Conservation (phyloP, 2,329 filamentous ascomycete genomes). For the Cytospora chrysosperma region DNA sequence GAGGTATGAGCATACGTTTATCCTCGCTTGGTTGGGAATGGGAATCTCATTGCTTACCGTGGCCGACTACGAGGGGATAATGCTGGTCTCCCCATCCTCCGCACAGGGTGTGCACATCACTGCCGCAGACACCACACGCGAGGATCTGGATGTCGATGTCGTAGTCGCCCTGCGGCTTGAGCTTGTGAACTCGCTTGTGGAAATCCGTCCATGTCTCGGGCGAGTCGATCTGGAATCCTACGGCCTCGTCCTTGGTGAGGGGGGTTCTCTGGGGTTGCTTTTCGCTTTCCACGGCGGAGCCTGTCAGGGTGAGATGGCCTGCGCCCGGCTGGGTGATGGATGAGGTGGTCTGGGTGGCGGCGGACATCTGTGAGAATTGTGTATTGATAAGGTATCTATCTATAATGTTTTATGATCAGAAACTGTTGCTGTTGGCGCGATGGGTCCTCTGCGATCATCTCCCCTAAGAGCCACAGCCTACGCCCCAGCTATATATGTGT, state of each 20-base stretch:
- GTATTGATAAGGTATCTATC: background rate
- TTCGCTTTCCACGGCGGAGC: background rate
- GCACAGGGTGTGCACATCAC: constrained; percentile 68
- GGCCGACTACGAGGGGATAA: constrained; percentile 66
- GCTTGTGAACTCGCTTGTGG: constrained; percentile 72
- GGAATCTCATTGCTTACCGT: constrained; percentile 46
- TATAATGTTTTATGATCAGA: background rate
- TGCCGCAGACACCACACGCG: constrained; percentile 73
- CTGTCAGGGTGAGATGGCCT: background rate
- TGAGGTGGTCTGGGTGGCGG: constrained; percentile 6
- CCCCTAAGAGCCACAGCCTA: background rate
- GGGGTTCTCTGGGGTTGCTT: background rate
- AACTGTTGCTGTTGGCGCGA: background rate
- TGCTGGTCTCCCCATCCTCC: constrained; percentile 66
- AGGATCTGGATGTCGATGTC: constrained; percentile 88
- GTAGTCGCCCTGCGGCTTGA: constrained; percentile 83
- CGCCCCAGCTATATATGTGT: background rate
- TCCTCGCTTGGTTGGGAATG: no score
- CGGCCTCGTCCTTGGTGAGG: constrained; percentile 15
- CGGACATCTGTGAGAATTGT: background rate
- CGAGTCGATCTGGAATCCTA: constrained; percentile 58
- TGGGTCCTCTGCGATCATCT: background rate
- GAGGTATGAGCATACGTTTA: no score
- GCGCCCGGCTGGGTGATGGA: background rate
- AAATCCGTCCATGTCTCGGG: constrained; percentile 58